phyloP scores from a whole-genome alignment of 768 basidiomycete species.

The Amanita muscaria region DNA sequence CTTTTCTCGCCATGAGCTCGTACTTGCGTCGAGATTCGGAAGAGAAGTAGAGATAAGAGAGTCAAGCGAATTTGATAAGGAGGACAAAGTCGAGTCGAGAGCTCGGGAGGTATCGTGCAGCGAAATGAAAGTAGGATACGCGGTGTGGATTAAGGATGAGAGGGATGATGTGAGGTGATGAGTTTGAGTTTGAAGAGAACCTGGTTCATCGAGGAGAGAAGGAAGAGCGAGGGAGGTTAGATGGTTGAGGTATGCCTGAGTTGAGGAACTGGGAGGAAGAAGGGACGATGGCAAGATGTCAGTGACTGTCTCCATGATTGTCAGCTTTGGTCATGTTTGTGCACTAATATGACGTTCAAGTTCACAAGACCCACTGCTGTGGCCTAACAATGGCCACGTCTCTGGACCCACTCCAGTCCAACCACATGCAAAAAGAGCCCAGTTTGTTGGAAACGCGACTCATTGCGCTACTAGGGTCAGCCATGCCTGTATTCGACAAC shows the following conservation, averaged over 20 bases:
- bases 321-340: background rate
- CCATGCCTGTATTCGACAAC: too few species aligned
- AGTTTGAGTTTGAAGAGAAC: constrained; percentile 70
- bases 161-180: constrained; percentile 84
- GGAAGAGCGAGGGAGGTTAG: constrained; percentile 59
- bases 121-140: constrained; percentile 88
- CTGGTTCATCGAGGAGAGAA: constrained; percentile 66
- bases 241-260: constrained; percentile 50
- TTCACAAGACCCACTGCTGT: too few species aligned
- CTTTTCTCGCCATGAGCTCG: constrained; percentile 60
- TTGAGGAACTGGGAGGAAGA: constrained; percentile 12
- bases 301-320: constrained; percentile 3
- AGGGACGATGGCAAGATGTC: constrained; percentile 6
- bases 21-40: constrained; percentile 68
- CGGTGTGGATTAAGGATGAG: constrained; percentile 82
- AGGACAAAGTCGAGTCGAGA: constrained; percentile 61
- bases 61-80: constrained; percentile 67
- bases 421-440: too few species aligned
- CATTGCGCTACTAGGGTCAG: too few species aligned
- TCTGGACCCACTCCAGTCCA: too few species aligned
- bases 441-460: too few species aligned
- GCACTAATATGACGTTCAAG: too few species aligned
- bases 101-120: constrained; percentile 73
- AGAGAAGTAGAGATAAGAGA: constrained; percentile 57
- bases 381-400: too few species aligned